Base-by-base conservation (phyloP, 768 basidiomycete genomes). In the Suillus occidentalis region DNA sequence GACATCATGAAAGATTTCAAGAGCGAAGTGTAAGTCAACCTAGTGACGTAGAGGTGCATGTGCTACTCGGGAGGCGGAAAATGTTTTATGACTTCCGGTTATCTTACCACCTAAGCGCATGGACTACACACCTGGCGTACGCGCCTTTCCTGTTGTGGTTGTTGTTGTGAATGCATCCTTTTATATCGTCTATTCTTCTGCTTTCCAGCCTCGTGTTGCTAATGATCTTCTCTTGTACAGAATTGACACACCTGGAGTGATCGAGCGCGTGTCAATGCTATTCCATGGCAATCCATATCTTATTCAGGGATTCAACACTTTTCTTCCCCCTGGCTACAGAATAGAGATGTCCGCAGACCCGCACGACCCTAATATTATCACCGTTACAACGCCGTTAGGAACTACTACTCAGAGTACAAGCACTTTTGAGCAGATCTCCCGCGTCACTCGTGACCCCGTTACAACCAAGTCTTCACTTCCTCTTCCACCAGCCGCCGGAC, bases 1-100 rank as follows among this genome's bases (percentile, higher is more conserved):
- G 94, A 97, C 76, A 96, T 97, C 73, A 97, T 97, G 97, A 98
- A 98, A 82, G 96, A 99, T 75, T 99, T 99, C 78, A 99, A 99
- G 81, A 94, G 94, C 72, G 94, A 97, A 79, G 82, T 80, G 92
- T 95, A 76, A 80, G 93, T 85, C 13, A 37, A 14, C 22, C 2
- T 28, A 34, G 43, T 37, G 4, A 36, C 6, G n/a, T 53, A 47
- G 37, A 3, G 16, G 12, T 60, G 43, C n/a, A n/a, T n/a, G 31
- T 61, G 36, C 7, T 22, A 42, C n/a, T 34, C n/a, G 22, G 45
- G 16, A 22, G 28, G 63, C 20, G 34, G 25, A 52, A 62, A 62
- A 50, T 37, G 49, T 62, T 31, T 40, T 6, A 22, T 64, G 60
- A 53, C 42, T 16, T 34, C 7, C 6, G 20, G 37, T 64, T 34